phyloP scores from a whole-genome alignment of 495 filamentous ascomycete species.

The Tuber calosporum region DNA sequence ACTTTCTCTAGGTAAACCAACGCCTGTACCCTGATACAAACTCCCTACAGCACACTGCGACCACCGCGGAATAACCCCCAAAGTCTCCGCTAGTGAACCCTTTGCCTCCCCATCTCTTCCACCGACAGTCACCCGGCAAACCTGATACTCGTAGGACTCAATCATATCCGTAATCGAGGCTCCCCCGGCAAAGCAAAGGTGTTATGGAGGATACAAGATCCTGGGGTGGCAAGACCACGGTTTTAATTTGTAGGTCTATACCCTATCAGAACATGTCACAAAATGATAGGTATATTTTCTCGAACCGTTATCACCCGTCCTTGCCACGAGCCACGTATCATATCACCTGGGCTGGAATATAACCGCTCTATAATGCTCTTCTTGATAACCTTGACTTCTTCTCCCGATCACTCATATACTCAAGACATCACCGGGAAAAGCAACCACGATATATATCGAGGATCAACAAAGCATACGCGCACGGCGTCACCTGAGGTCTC shows the following conservation, averaged over 20 bases:
- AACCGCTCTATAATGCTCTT: neutral
- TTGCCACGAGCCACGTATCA: neutral
- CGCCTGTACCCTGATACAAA: neutral
- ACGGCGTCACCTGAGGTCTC: neutral
- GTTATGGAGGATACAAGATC: neutral
- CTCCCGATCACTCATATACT: slow-evolving; percentile 5
- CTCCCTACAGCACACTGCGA: neutral
- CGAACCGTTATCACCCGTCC: neutral
- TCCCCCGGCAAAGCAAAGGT: neutral
- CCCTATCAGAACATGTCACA: neutral
- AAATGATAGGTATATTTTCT: neutral
- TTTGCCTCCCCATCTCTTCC: neutral
- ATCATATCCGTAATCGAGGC: neutral
- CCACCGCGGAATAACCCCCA: neutral
- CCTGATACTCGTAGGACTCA: neutral
- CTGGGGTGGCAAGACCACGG: neutral
- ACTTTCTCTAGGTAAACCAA: neutral
- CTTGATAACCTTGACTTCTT: neutral
- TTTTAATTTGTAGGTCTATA: neutral
- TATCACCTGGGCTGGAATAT: neutral
- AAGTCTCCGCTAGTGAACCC: neutral
- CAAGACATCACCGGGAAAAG: neutral
- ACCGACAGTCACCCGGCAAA: neutral
- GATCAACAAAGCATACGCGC: neutral
- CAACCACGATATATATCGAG: neutral